Evolutionary conservation across 2,329 filamentous ascomycete genomes (phyloP), one percentile per base, ranked within the genome.

Genomic region (Talaromyces sp.): DNA sequence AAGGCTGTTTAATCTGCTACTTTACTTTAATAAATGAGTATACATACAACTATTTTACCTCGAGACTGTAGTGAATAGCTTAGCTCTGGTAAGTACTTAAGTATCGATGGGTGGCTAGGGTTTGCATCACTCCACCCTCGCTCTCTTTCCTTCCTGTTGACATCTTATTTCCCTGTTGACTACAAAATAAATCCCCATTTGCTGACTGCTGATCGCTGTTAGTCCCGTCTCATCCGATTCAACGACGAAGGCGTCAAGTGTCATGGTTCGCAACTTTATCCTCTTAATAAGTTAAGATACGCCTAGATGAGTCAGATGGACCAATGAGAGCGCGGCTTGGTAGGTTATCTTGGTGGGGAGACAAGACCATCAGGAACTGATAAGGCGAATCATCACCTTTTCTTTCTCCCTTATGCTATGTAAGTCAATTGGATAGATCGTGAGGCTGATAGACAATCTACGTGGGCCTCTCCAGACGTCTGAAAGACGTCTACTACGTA

Each of bases 11-110:
- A 17, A 36, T 56, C 31, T 38, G 29, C 53, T 56, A 56, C n/a
- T 25, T 36, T 38, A 56, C 19, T 38, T 56, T 56, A 56, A 56
- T 56, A 56, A 56, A 53, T 17, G 31, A 56, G 53, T 56, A 56
- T 56, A 56, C 31, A 19, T 22, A 56, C 11, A 22, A 49, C 29
- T n/a, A 3, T 10, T 8, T 29, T 22, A 6, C 19, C 8, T 47
- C 10, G 19, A 47, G 1, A 47, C 3, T 25, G 4, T n/a, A n/a
- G n/a, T n/a, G n/a, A n/a, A n/a, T n/a, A 25, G 43, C 43, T 25
- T 22, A 47, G 19, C 43, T 45, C 17, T 5, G 36, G 34, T 36
- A 8, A 36, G 34, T 36, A 36, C 8, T 8, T 36, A 8, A 36
- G 34, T 36, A 36, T 36, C 10, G 4, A 36, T 36, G 34, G 34